These are phyloP conservation scores for Pestalotiopsis sp. DNA, from an alignment of 2,329 filamentous ascomycete genomes.

Conservation along the genomic window DNA sequence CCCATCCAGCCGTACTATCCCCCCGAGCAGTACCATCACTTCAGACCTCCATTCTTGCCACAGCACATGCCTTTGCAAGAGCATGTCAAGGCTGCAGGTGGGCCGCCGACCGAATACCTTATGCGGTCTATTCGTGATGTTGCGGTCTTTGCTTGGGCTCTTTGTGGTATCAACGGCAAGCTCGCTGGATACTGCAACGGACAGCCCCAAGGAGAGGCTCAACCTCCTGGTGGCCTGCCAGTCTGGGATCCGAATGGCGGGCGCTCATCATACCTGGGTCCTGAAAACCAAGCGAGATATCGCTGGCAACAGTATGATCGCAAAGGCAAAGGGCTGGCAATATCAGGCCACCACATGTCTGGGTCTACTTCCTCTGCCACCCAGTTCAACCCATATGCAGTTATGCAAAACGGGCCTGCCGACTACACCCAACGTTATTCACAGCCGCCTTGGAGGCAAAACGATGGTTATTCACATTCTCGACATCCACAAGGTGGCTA, in stretches of 20 bases:
- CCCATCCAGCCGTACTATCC: slow-evolving; percentile 57
- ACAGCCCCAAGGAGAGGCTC: slow-evolving; percentile 62
- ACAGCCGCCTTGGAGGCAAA: not conserved
- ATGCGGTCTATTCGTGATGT: slow-evolving; percentile 83
- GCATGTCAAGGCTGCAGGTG: slow-evolving; percentile 47
- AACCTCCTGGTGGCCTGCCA: slow-evolving; percentile 62
- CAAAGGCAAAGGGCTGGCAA: slow-evolving; percentile 5
- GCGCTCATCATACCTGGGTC: slow-evolving; percentile 33
- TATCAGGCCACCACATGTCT: not conserved
- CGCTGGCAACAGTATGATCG: slow-evolving; percentile 24
- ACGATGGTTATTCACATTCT: not conserved
- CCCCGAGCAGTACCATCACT: slow-evolving; percentile 45
- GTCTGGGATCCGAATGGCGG: slow-evolving; percentile 55
- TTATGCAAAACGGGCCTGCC: not conserved
- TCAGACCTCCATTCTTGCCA: slow-evolving; percentile 43
- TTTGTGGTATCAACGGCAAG: slow-evolving; percentile 79
- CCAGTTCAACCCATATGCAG: not conserved
- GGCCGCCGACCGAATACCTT: slow-evolving; percentile 63
- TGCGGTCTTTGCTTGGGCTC: slow-evolving; percentile 84
- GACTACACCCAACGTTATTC: not conserved
- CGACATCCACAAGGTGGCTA: not conserved
- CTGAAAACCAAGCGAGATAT: slow-evolving; percentile 37
- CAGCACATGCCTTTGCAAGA: slow-evolving; percentile 48
- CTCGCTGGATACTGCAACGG: slow-evolving; percentile 67
- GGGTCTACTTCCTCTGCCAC: not conserved